Percentiles rank a stretch among this genome's conserved stretches.
These are phyloP conservation scores for Theobroma cacao DNA, from an alignment of 345 rosid genomes.

Conservation along the genomic window DNA sequence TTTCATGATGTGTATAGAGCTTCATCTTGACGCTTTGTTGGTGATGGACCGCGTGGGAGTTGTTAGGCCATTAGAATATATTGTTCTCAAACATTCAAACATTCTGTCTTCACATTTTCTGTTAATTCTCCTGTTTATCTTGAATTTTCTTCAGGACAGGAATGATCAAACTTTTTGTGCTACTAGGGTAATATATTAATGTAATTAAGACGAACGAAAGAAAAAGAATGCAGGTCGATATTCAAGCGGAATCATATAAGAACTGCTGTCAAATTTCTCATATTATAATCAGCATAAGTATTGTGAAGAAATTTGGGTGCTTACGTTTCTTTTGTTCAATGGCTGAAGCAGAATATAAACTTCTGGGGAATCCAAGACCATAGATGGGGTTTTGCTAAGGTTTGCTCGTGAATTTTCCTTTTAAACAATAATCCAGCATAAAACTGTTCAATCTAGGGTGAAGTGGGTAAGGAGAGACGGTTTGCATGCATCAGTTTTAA, in stretches of 20 bases:
- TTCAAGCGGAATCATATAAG: not conserved
- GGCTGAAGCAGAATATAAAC: not conserved
- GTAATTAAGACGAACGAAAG: not conserved
- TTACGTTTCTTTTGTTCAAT: not conserved
- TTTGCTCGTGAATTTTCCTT: no score
- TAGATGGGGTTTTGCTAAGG: no score
- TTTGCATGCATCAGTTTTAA: no score
- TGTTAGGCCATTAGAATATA: not conserved
- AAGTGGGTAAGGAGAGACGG: no score
- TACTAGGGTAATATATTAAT: not conserved
- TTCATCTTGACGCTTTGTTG: not conserved
- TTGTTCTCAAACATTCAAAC: not conserved
- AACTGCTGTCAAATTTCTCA: not conserved
- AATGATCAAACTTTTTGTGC: not conserved
- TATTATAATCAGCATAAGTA: not conserved
- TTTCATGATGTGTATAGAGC: not conserved
- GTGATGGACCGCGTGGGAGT: not conserved
- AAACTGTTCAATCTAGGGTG: no score
- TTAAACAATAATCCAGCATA: no score
- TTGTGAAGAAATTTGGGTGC: not conserved
- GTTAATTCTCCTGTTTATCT: not conserved
- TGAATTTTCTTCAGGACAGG: not conserved
- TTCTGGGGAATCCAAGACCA: no score
- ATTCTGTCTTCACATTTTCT: not conserved
- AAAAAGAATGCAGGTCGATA: not conserved